Percentiles rank a stretch among this genome's conserved stretches.
phyloP scores from a whole-genome alignment of 1,139 yeast species.

The Yamadazyma dushanensis region DNA sequence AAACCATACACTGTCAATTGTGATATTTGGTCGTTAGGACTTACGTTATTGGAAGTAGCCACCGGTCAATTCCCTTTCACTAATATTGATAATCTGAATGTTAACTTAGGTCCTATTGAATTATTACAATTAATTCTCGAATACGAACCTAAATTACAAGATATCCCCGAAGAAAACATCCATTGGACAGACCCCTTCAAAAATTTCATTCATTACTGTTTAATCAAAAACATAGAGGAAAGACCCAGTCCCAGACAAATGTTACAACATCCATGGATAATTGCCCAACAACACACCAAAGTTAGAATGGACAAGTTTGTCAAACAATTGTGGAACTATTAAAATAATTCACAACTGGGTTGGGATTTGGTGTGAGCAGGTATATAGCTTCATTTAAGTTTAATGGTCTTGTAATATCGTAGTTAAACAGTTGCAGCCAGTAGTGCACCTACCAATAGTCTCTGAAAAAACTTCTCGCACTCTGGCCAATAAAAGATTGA shows the following conservation, averaged over 20 bases:
- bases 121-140: conserved; percentile 77
- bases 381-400: conserved; percentile 1
- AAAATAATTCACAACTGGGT: too few relatives aligned
- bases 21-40: conserved; percentile 95
- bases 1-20: conserved; percentile 92
- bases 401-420: too few relatives aligned
- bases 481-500: conserved; percentile 7
- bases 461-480: conserved; percentile 5
- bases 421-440: too few relatives aligned
- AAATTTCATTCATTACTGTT: conserved; percentile 76
- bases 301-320: conserved; percentile 91
- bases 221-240: conserved; percentile 74
- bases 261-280: conserved; percentile 89
- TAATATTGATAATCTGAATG: conserved; percentile 22
- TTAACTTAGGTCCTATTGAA: conserved; percentile 72
- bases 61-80: conserved; percentile 75
- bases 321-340: conserved; percentile 70
- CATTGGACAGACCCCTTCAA: conserved; percentile 83
- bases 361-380: too few relatives aligned
- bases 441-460: conserved; percentile 1
- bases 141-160: conserved; percentile 73
- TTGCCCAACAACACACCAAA: conserved; percentile 64
- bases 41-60: conserved; percentile 90
- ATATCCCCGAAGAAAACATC: conserved; percentile 74
- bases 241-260: conserved; percentile 93